Conservation (phyloP, 2,329 filamentous ascomycete species). For the Dryadomyces quercus-mongolicae region DNA sequence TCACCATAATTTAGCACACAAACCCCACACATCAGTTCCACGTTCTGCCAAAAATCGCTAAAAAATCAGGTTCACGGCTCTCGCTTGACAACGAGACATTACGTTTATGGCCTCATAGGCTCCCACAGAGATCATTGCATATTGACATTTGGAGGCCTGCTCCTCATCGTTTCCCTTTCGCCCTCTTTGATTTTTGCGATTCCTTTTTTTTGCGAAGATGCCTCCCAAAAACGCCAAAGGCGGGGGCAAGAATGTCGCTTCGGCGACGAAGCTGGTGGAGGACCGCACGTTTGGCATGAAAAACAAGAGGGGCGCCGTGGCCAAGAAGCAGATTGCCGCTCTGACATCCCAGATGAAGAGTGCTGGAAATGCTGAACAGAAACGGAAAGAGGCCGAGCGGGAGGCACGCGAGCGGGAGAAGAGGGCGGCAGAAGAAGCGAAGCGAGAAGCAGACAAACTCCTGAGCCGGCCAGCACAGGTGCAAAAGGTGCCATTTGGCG, state of each 20-base stretch:
- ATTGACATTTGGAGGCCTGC: background rate
- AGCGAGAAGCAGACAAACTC: conserved; percentile 65
- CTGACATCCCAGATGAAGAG: conserved; percentile 61
- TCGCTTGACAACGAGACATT: background rate
- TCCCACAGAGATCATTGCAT: background rate
- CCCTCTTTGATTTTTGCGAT: background rate
- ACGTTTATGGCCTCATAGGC: background rate
- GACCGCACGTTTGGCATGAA: conserved; percentile 99
- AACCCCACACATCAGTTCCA: conserved; percentile 1
- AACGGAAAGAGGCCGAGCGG: conserved; percentile 61
- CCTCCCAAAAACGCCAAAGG: conserved; percentile 51
- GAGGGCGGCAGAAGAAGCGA: conserved; percentile 75
- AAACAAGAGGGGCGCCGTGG: conserved; percentile 92
- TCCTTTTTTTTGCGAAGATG: conserved; percentile 40
- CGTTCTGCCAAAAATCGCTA: too few relatives aligned
- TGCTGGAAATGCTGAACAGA: conserved; percentile 75
- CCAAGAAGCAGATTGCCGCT: conserved; percentile 82
- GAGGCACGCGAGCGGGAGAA: conserved; percentile 71
- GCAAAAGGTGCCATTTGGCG: conserved; percentile 97
- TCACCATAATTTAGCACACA: conserved; percentile 1
- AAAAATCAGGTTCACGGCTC: background rate
- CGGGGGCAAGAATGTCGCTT: conserved; percentile 39
- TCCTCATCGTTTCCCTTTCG: background rate
- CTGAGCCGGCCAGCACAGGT: conserved; percentile 86
- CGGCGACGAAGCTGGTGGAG: conserved; percentile 55